A percentile compares a stretch with the other conserved stretches of the same genome.
Evolutionary conservation across 129 eudicot species (phyloP).

Genomic region (Flaveria robusta): DNA sequence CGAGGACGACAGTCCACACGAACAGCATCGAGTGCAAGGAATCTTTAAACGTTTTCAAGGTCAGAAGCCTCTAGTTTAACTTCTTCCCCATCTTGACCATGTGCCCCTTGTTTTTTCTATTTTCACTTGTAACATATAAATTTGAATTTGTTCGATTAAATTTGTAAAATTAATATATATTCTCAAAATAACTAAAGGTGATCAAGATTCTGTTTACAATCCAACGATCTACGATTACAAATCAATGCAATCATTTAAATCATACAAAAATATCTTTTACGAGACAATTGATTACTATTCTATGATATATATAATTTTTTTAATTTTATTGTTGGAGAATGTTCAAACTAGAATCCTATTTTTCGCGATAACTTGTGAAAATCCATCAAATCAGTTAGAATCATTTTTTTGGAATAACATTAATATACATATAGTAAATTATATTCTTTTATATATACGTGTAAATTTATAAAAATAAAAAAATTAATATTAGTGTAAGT

Average conservation of each 20-base stretch:
- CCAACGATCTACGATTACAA: neutral
- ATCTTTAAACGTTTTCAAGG: conserved; percentile 29
- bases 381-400: no score
- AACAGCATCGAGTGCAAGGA: conserved; percentile 24
- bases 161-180: neutral
- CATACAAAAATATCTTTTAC: neutral
- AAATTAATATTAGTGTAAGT: no score
- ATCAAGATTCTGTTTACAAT: neutral
- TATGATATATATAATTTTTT: no score
- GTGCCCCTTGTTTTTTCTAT: neutral
- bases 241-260: neutral
- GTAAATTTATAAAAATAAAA: no score
- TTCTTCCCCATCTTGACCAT: conserved; percentile 22
- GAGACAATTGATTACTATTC: no score
- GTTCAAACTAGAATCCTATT: no score
- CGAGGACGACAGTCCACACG: conserved; percentile 18
- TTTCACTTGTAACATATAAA: neutral
- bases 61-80: conserved; percentile 24
- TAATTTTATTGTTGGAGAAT: no score
- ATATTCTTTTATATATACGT: no score
- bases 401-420: no score
- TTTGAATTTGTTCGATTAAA: neutral
- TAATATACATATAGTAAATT: no score
- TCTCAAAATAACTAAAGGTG: neutral
- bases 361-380: no score